Evolutionary conservation across 768 basidiomycete species (phyloP).

Genomic region (Amanita brunnescens): DNA sequence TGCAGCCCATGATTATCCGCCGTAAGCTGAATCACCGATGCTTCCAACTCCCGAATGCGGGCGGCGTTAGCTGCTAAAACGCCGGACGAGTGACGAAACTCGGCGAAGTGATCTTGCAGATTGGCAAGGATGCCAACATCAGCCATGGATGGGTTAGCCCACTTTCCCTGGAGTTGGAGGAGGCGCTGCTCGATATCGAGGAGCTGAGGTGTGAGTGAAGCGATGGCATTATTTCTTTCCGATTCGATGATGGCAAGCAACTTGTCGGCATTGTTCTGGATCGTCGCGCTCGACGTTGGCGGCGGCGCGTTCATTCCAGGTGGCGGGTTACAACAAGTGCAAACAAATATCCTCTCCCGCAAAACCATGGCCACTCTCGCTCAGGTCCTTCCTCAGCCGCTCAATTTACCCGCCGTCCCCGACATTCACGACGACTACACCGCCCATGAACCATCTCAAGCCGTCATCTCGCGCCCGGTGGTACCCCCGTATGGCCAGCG

Average conservation of each 20-base stretch:
- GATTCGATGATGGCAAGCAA: slow-evolving; percentile 15
- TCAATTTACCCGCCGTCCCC: slow-evolving; percentile 39
- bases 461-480: slow-evolving; percentile 39
- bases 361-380: slow-evolving; percentile 50
- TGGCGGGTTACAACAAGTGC: slow-evolving; percentile 16
- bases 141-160: background rate
- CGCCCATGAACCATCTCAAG: slow-evolving; percentile 25
- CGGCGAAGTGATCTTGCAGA: background rate
- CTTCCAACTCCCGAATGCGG: background rate
- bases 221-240: slow-evolving; percentile 15
- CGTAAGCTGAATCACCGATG: background rate
- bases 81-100: background rate
- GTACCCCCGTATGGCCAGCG: slow-evolving; percentile 85
- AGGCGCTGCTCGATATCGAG: background rate
- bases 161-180: background rate
- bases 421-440: slow-evolving; percentile 57
- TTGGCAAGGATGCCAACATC: background rate
- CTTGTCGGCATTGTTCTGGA: slow-evolving; percentile 16
- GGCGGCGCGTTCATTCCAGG: slow-evolving; percentile 3
- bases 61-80: background rate
- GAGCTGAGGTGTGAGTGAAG: slow-evolving; percentile 6
- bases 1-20: background rate
- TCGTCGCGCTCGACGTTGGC: slow-evolving; percentile 9
- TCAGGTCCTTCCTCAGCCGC: slow-evolving; percentile 64
- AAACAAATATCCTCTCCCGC: background rate